A percentile compares a stretch with the other conserved stretches of the same genome.
Evolutionary conservation across 2,329 filamentous ascomycete species (phyloP).

Genomic region (Venturiaceae sp.): DNA sequence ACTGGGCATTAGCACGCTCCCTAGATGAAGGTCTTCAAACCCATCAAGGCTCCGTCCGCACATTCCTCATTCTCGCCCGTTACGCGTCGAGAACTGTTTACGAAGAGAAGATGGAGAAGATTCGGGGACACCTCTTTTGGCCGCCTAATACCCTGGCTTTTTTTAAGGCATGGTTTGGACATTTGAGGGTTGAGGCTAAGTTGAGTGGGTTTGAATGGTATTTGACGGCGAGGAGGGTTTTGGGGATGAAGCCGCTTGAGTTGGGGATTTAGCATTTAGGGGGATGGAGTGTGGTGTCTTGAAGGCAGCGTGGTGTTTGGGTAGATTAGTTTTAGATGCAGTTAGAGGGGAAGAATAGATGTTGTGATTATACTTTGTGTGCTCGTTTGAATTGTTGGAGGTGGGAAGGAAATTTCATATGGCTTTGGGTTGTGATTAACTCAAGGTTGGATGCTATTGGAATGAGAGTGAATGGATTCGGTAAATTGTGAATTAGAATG

Average conservation of each 20-base stretch:
- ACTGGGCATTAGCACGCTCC: conserved; percentile 50
- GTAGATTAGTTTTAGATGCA: neutral
- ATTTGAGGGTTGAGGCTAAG: conserved; percentile 47
- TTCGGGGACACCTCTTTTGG: conserved; percentile 40
- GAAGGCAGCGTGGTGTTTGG: neutral
- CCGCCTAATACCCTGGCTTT: conserved; percentile 42
- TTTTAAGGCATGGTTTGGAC: conserved; percentile 42
- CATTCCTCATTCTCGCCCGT: conserved; percentile 54
- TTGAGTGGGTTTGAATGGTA: conserved; percentile 49
- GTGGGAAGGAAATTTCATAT: no score
- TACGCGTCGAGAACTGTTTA: conserved; percentile 55
- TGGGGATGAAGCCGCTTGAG: conserved; percentile 30
- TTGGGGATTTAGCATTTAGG: neutral
- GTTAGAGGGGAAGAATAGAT: neutral
- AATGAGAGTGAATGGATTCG: no score
- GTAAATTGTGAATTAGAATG: no score
- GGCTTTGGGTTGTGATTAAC: no score
- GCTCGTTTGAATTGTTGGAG: no score
- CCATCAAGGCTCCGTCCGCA: conserved; percentile 49
- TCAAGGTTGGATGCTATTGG: no score
- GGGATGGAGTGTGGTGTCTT: neutral
- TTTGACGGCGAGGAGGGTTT: conserved; percentile 38
- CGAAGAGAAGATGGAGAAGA: conserved; percentile 47
- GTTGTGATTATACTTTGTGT: neutral
- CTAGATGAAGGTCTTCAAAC: conserved; percentile 87